Evolutionary conservation across 148 eudicot genomes (phyloP), one percentile per base, ranked within the genome.

Genomic region (Vaccinium darrowii): DNA sequence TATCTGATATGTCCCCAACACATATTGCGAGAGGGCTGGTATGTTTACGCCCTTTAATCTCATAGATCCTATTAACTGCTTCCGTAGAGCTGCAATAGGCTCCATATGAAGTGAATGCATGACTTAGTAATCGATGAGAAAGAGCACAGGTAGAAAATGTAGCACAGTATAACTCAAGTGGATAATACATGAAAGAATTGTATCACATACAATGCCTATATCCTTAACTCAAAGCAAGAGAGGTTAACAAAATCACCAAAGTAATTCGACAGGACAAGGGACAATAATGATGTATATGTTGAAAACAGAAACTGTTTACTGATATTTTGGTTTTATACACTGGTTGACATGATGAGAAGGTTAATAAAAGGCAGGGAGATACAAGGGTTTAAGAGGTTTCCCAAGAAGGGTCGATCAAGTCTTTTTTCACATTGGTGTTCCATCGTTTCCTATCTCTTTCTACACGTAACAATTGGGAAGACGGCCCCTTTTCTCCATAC

Each of bases 1-100:
- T 92, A 81, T 95, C 98, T 73, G 84, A 76, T 15, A 94, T 93
- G 86, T 97, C 98, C 51, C 96, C 99, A 39, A 97, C 98, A 87
- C 99, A 95, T 80, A 97, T 95, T 76, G 99, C 99, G 36, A 95
- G 93, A 23, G 98, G 99, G 78, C 93, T 93, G 23, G 99, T 97
- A 80, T 83, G 90, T 82, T 93, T 89, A 76, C 98, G 96, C 76
- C 98, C 99, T 91, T 97, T 97, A 72, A 95, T 97, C 86, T 94
- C 94, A 83, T 95, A 97, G n/a, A 94, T 97, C 88, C 89, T 85
- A 84, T 92, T 84, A 83, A 97, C 93, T 60, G 99, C 99, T 65
- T 91, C 98, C 77, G 82, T 82, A 67, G 98, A 97, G 84, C 99
- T 96, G 91, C 91, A 90, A 56, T 21, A 90, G 78, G 83, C 79